Conservation (phyloP, 2,329 filamentous ascomycete species). For the Rutstroemia sydowiana region DNA sequence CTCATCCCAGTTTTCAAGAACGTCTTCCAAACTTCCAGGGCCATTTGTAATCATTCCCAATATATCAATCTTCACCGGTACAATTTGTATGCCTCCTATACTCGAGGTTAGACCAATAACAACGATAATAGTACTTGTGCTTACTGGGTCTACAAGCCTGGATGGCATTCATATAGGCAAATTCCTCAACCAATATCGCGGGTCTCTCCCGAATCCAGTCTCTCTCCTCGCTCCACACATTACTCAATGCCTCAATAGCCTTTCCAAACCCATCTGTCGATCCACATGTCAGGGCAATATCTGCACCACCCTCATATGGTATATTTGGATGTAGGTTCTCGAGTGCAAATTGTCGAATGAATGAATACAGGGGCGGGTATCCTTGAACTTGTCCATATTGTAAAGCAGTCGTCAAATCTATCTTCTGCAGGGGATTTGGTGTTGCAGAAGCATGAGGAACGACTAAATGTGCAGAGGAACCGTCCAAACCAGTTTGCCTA, state of each 20-base stretch:
- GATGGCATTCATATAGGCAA: slow-evolving; percentile 72
- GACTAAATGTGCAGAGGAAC: slow-evolving; percentile 44
- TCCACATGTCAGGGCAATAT: slow-evolving; percentile 73
- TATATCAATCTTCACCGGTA: slow-evolving; percentile 67
- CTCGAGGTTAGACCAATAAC: not conserved
- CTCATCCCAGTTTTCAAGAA: slow-evolving; percentile 76
- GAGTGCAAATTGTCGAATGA: slow-evolving; percentile 70
- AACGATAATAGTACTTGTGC: too few relatives aligned
- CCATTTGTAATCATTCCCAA: slow-evolving; percentile 74
- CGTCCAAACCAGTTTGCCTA: slow-evolving; percentile 16
- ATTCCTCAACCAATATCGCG: slow-evolving; percentile 73
- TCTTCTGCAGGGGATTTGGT: slow-evolving; percentile 55
- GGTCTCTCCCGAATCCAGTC: slow-evolving; percentile 63
- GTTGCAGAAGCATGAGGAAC: slow-evolving; percentile 62
- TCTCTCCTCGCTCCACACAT: slow-evolving; percentile 64
- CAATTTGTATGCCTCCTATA: slow-evolving; percentile 51
- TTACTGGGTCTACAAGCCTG: slow-evolving; percentile 50
- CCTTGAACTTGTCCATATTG: slow-evolving; percentile 83
- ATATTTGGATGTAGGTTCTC: slow-evolving; percentile 74
- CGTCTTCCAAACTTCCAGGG: slow-evolving; percentile 65
- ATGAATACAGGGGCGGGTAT: slow-evolving; percentile 70
- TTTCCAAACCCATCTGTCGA: slow-evolving; percentile 83
- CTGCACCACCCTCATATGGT: slow-evolving; percentile 69
- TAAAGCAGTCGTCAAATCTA: slow-evolving; percentile 73
- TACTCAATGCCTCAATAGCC: slow-evolving; percentile 64